Evolutionary conservation across 768 basidiomycete species (phyloP).

Genomic region (Agaricus blazei): DNA sequence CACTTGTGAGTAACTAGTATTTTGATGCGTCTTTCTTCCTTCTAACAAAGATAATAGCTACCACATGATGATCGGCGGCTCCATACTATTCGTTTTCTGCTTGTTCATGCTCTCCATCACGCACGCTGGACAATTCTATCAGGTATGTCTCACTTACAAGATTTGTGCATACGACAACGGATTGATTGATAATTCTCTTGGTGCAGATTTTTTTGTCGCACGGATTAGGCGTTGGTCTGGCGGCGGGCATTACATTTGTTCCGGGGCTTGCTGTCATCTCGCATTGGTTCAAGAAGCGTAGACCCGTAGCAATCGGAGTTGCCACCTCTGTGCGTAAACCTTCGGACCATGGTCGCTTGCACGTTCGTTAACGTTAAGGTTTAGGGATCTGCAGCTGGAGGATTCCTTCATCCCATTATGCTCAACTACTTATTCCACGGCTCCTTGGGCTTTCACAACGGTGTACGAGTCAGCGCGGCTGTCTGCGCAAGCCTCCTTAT

Average conservation of each 20-base stretch:
- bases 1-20: constrained; percentile 31
- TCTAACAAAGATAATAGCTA: constrained; percentile 24
- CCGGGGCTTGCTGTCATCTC: constrained; percentile 36
- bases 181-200: constrained; percentile 14
- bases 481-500: constrained; percentile 32
- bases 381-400: constrained; percentile 52
- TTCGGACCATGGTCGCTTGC: not conserved
- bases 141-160: constrained; percentile 17
- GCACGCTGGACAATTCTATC: constrained; percentile 33
- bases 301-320: constrained; percentile 30
- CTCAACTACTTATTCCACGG: constrained; percentile 50
- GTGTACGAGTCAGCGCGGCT: constrained; percentile 44
- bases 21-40: not conserved
- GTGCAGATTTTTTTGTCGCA: constrained; percentile 39
- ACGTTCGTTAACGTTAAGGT: not conserved
- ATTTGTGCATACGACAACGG: not conserved
- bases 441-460: constrained; percentile 45
- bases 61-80: constrained; percentile 38
- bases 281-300: constrained; percentile 30
- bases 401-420: constrained; percentile 57
- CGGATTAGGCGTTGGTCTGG: constrained; percentile 45
- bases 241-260: constrained; percentile 45
- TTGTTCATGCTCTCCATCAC: constrained; percentile 44
- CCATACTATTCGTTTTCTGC: constrained; percentile 37
- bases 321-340: constrained; percentile 23